phyloP scores from a whole-genome alignment of 371 early-diverging fungal genomes.

The Haplosporangium sp. region DNA sequence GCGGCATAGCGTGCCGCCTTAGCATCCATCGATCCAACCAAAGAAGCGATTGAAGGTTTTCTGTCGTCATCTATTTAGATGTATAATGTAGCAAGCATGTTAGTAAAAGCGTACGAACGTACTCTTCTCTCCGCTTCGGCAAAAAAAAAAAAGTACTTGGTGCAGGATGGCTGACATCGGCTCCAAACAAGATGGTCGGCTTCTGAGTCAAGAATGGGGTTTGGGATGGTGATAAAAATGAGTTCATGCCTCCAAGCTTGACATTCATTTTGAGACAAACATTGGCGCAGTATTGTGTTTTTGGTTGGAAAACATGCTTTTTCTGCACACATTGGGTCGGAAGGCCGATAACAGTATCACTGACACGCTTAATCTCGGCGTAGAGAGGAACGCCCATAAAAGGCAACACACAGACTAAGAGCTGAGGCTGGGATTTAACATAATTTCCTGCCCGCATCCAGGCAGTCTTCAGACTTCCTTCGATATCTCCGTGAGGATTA shows the following conservation, averaged over 20 bases:
- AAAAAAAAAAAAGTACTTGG: slow-evolving; percentile 57
- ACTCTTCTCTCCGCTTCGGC: too few relatives aligned
- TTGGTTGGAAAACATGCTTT: slow-evolving; percentile 73
- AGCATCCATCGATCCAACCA: slow-evolving; percentile 84
- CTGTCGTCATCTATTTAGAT: slow-evolving; percentile 53
- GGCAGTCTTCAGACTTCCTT: slow-evolving; percentile 69
- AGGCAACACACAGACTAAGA: slow-evolving; percentile 86
- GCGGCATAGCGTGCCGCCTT: slow-evolving; percentile 79
- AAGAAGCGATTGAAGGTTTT: slow-evolving; percentile 83
- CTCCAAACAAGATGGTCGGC: slow-evolving; percentile 88
- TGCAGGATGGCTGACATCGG: slow-evolving; percentile 86
- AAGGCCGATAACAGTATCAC: slow-evolving; percentile 91
- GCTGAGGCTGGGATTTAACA: slow-evolving; percentile 79
- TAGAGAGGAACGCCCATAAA: slow-evolving; percentile 91
- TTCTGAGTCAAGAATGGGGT: slow-evolving; percentile 66
- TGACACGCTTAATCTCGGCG: slow-evolving; percentile 92
- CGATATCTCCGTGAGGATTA: slow-evolving; percentile 78
- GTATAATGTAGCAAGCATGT: too few relatives aligned
- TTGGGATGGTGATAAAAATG: slow-evolving; percentile 29
- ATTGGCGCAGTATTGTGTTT: slow-evolving; percentile 78
- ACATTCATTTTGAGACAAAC: slow-evolving; percentile 79
- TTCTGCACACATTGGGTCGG: slow-evolving; percentile 93
- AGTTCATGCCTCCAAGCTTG: slow-evolving; percentile 80
- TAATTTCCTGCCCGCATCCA: slow-evolving; percentile 74
- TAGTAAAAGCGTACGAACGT: too few relatives aligned